Conservation (phyloP, 2,329 filamentous ascomycete genomes). For the Thelonectria rubi region DNA sequence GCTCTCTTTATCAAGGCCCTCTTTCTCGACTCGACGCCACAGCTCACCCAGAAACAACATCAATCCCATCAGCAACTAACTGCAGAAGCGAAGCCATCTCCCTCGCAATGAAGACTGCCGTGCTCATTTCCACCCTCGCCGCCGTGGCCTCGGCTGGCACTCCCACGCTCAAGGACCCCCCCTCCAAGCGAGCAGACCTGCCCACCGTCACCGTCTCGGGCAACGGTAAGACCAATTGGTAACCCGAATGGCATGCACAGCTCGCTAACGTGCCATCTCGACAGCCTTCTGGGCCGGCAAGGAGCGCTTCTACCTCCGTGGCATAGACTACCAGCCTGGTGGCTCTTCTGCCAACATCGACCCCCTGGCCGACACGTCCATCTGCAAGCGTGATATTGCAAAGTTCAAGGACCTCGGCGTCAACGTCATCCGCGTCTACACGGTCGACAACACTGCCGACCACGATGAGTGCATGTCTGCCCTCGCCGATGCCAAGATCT, state of each 20-base stretch:
- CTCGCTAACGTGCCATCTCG: constrained; percentile 4
- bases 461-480: constrained; percentile 88
- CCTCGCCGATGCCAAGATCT: constrained; percentile 86
- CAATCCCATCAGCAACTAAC: neutral
- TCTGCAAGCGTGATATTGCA: constrained; percentile 81
- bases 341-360: constrained; percentile 68
- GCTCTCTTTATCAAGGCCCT: constrained; percentile 31
- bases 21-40: constrained; percentile 12
- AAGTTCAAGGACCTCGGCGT: constrained; percentile 87
- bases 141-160: constrained; percentile 55
- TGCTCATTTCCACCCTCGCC: constrained; percentile 59
- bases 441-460: constrained; percentile 82
- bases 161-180: constrained; percentile 61
- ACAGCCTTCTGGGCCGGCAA: constrained; percentile 64
- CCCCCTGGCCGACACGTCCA: constrained; percentile 74
- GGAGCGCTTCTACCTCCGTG: constrained; percentile 67
- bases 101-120: constrained; percentile 59
- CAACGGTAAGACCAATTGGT: constrained; percentile 58
- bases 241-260: neutral
- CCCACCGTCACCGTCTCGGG: constrained; percentile 63
- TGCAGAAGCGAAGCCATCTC: neutral
- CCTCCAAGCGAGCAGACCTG: constrained; percentile 59
- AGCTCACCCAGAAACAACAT: constrained; percentile 23
- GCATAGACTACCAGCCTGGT: constrained; percentile 71
- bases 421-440: constrained; percentile 94